phyloP scores from a whole-genome alignment of 495 filamentous ascomycete species.

The Penicillium fimorum region DNA sequence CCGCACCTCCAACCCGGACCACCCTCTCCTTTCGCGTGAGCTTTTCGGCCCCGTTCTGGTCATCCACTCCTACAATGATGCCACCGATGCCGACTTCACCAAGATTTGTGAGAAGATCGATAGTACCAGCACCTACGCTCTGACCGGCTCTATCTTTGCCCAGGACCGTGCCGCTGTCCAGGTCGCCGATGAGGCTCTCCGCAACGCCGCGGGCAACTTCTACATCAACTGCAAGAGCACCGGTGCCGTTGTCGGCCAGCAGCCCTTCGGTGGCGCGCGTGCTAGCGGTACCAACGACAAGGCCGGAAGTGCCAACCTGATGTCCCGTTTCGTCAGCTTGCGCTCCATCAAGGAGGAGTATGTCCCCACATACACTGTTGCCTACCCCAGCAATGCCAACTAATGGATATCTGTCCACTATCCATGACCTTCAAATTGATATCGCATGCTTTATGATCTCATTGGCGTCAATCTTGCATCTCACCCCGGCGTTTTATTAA shows the following conservation, averaged over 20 bases:
- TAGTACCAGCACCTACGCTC: constrained; percentile 67
- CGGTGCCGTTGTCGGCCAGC: constrained; percentile 87
- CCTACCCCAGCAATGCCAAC: constrained; percentile 74
- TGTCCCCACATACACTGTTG: constrained; percentile 61
- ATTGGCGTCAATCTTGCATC: constrained; percentile 30
- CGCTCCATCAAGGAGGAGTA: constrained; percentile 93
- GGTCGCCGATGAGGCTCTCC: constrained; percentile 68
- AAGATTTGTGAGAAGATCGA: constrained; percentile 60
- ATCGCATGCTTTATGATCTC: constrained; percentile 27
- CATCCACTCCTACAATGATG: constrained; percentile 59
- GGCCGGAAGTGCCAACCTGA: constrained; percentile 73
- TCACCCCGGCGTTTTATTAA: constrained; percentile 22
- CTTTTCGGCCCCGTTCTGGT: constrained; percentile 65
- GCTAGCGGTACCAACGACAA: constrained; percentile 92
- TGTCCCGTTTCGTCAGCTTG: constrained; percentile 77
- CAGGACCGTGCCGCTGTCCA: constrained; percentile 65
- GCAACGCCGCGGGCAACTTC: constrained; percentile 82
- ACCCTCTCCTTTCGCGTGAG: constrained; percentile 60
- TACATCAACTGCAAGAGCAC: constrained; percentile 95
- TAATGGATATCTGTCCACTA: constrained; percentile 3
- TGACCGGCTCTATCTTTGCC: constrained; percentile 80
- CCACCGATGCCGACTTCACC: constrained; percentile 47
- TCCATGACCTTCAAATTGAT: constrained; percentile 1
- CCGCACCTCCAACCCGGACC: constrained; percentile 60
- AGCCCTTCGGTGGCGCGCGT: constrained; percentile 84